A percentile compares a stretch with the other conserved stretches of the same genome.
phyloP scores from a whole-genome alignment of 768 basidiomycete species.

The Pleurotus tuber-regium region DNA sequence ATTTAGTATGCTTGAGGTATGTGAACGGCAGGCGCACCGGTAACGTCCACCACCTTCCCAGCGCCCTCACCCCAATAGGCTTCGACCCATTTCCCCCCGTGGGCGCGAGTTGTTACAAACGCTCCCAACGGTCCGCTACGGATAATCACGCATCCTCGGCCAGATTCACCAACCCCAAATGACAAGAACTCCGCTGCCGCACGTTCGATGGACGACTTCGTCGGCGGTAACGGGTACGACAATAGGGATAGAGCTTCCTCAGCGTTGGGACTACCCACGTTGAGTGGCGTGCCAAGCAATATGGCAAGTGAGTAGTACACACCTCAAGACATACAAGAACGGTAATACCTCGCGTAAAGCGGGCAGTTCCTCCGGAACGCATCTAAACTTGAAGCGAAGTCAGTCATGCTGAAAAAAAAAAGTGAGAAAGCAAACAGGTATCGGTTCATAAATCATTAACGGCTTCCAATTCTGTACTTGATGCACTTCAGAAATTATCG shows the following conservation, averaged over 20 bases:
- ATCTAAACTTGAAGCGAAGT: conserved; percentile 53
- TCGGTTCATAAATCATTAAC: conserved; percentile 77
- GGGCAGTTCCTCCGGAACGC: conserved; percentile 77
- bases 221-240: conserved; percentile 47
- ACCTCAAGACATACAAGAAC: conserved; percentile 70
- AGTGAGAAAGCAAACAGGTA: conserved; percentile 52
- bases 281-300: conserved; percentile 1
- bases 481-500: conserved; percentile 63
- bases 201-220: conserved; percentile 54
- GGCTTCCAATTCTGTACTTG: conserved; percentile 60
- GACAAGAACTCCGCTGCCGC: conserved; percentile 65
- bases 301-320: conserved; percentile 6
- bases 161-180: conserved; percentile 50
- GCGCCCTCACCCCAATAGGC: conserved; percentile 64
- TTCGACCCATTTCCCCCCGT: conserved; percentile 57
- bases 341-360: conserved; percentile 58
- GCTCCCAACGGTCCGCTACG: conserved; percentile 74
- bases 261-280: conserved; percentile 69
- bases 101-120: conserved; percentile 47
- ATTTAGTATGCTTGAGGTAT: not conserved
- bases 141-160: conserved; percentile 65
- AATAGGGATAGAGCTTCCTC: conserved; percentile 76
- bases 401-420: not conserved
- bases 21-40: conserved; percentile 44
- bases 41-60: conserved; percentile 72